Evolutionary conservation across 768 basidiomycete genomes (phyloP), one percentile per base, ranked within the genome.

Genomic region (Termitomyces sp.): DNA sequence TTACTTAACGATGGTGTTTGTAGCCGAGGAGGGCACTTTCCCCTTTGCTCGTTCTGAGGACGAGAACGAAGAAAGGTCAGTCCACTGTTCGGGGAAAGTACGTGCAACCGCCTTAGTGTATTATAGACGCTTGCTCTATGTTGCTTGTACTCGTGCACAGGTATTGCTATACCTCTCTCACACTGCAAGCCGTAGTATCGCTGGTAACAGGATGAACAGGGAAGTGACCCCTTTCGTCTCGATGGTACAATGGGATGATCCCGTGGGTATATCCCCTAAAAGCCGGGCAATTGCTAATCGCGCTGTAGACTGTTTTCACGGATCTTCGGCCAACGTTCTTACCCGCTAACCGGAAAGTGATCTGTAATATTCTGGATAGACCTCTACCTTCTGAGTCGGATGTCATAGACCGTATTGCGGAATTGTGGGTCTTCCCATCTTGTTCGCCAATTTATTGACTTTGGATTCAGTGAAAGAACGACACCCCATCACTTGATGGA

Each of bases 131-230:
- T 70, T 95, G 54, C 79, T 94, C 16, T 95, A 94, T 64, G 93
- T 95, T 8, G 93, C 89, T 0, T 93, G 90, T 70, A 95, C 93
- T 5, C 81, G 93, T 10, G 92, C 92, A 0, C 88, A 94, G 65
- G 74, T 76, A 11, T 75, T 91, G 8, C 70, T 57, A 43, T 57
- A 52, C 28, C 50, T 57, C 45, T 46, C 51, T 0, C 28, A 35
- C 37, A 19, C 52, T 34, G 54, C 34, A 42, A 41, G n/a, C 14
- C 59, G 61, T 19, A 62, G 28, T 44, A 19, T 54, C 16, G 56
- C 50, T 45, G 65, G 65, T 5, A 58, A 82, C 49, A 71, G 72
- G 17, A 81, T 81, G 59, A 64, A 70, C 5, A 81, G 79, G 59
- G 63, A 72, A 1, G 61, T 86, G 5, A 87, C 88, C 3, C 73